Evolutionary conservation across 208 protist species (phyloP), one percentile per base, ranked within the genome.

Genomic region (Porcisia hertigi): DNA sequence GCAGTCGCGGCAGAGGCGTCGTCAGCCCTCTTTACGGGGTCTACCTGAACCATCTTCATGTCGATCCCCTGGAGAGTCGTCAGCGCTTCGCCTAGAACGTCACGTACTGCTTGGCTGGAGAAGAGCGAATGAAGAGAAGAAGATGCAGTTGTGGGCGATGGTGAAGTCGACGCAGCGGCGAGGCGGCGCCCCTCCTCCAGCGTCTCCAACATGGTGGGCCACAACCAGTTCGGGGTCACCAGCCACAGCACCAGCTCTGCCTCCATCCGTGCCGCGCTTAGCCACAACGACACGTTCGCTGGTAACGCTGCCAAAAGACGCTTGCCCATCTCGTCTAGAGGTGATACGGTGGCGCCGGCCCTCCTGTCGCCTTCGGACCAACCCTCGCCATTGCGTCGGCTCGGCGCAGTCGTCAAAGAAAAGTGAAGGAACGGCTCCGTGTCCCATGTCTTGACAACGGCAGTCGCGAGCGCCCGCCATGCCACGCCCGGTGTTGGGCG

Each of bases 201-300:
- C 34, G 52, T 69, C 45, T 60, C 65, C n/a, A 70, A 49, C 23
- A 82, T 34, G 12, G 72, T 77, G n/a, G 72, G 77, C 77, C 77
- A 82, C 34, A 82, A 52, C 77, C 77, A 82, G 8, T 49, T 47
- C 12, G 77, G 77, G 7, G 77, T 82, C 52, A 82, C 77, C 2
- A 82, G 57, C 77, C 77, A 82, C 49, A 82, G 67, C 23, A 54
- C 77, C 20, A 82, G 66, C 71, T 49, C 66, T 23, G 72, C 30
- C 55, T 82, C 77, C 6, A 1, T 45, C 6, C 53, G 77, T 34
- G 77, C 77, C 23, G 74, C 77, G 9, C 0, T 39, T 36, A 82
- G 45, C 77, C 77, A 82, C 30, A 60, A 45, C 14, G 77, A 60
- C 20, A 74, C 66, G 11, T 55, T 25, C 12, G n/a, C 47, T 2